Evolutionary conservation across 2,329 filamentous ascomycete genomes (phyloP), one percentile per base, ranked within the genome.

Genomic region (Colletotrichum sp.): DNA sequence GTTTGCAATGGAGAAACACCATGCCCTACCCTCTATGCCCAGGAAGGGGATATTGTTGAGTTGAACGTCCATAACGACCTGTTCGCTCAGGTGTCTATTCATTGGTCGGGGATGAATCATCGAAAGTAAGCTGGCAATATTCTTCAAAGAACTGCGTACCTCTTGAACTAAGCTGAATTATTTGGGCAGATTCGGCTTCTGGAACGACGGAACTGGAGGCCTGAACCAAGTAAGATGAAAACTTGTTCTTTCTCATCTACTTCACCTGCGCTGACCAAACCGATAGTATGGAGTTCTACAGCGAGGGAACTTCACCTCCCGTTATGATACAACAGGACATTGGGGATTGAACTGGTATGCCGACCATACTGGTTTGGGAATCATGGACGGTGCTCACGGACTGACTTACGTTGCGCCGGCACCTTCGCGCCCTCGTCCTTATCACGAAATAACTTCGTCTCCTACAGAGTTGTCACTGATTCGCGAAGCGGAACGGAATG

Each of bases 321-420:
- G 57, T 12, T 69, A 73, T 10, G 71, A 69, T 16, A 73, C 71
- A 6, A 69, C 57, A 5, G 71, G 71, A 2, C 71, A 73, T 21
- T 73, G 71, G 71, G 71, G 71, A 1, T 9, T 73, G 24, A 73
- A 69, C n/a, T 73, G 71, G 71, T 73, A 73, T 44, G 71, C 71
- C 10, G 71, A 73, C 24, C 65, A 73, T 16, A 73, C 71, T 10
- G 71, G 71, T 2, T 5, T 64, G 15, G 71, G 71, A 0, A 73
- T 73, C 13, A 69, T 73, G 39, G 71, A 73, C 18, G 71, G 71
- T 3, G 71, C 71, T 12, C 71, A 73, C 13, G 57, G 65, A 8
- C 6, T 73, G 39, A 16, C 66, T 5, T 73, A 69, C 44, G 15
- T 73, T 6, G 65, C 65, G 7, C 71, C 71, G 2, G 52, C 71